Evolutionary conservation across 331 rosid species (phyloP).

Genomic region (Quercus phellos): DNA sequence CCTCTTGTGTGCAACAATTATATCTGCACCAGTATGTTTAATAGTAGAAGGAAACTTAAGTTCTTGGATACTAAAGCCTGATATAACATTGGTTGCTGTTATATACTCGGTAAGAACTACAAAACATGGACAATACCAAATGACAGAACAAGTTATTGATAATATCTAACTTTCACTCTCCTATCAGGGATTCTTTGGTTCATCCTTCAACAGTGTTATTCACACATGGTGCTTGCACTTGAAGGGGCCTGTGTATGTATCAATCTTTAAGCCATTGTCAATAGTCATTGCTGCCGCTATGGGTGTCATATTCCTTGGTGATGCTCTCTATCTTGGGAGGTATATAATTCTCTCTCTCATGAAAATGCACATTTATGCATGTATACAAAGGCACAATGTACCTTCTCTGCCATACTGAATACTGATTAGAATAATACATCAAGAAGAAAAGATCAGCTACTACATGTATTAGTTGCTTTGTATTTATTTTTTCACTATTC

Average conservation of each 20-base stretch:
- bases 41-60: slow-evolving; percentile 10
- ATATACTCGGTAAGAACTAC: slow-evolving; percentile 16
- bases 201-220: neutral
- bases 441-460: neutral
- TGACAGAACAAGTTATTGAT: neutral
- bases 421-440: neutral
- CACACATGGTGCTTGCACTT: slow-evolving; percentile 31
- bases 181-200: slow-evolving; percentile 21
- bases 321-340: slow-evolving; percentile 42
- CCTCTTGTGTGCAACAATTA: slow-evolving; percentile 20
- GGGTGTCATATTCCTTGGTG: slow-evolving; percentile 36
- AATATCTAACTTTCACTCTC: neutral
- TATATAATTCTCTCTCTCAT: neutral
- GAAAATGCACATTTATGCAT: too few relatives aligned
- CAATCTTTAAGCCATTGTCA: slow-evolving; percentile 38
- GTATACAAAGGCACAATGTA: too few relatives aligned
- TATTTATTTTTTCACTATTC: neutral
- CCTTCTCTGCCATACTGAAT: neutral
- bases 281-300: slow-evolving; percentile 33
- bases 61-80: slow-evolving; percentile 25
- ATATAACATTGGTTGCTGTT: slow-evolving; percentile 7
- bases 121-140: too few relatives aligned
- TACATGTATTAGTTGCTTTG: neutral
- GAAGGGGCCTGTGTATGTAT: slow-evolving; percentile 39
- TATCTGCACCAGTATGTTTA: neutral